Base-by-base conservation (phyloP, 768 basidiomycete genomes). In the Mycena vitilis region DNA sequence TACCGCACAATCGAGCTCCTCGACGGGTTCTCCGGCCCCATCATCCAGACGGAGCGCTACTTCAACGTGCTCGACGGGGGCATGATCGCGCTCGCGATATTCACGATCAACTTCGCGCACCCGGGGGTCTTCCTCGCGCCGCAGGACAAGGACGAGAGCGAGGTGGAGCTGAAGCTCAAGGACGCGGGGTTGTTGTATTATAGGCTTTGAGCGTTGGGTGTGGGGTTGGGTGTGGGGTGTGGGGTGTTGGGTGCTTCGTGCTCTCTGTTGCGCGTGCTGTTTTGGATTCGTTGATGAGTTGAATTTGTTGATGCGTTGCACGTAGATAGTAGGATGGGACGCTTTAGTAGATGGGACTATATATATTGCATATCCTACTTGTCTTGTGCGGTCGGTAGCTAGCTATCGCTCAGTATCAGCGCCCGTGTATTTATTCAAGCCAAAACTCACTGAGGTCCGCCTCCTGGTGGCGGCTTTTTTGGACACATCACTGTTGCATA, bases 111-210 rank as follows among this genome's bases (percentile, higher is more conserved):
- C 38, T 5, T 69, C 40, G 68, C n/a, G 44, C 63, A 69, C 40
- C 68, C 68, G 23, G 68, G 68, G 8, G 12, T 65, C 2, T 69
- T 37, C 22, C 25, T 69, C 40, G 52, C 25, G 18, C 42, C 53
- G 16, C 38, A 45, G 25, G 57, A 57, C 25, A 63, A 53, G 59
- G 45, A n/a, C 56, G 57, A 64, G 12, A 65, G 51, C 45, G 63
- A 69, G 5, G 40, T 69, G 6, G 68, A 69, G 45, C n/a, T 55
- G 52, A 25, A 45, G 45, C 30, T 69, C 8, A 69, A 69, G 53
- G 68, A 64, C 37, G 68, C 68, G 15, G 68, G 68, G 22, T 18
- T 69, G 52, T 25, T 64, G 34, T 69, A 69, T n/a, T 61, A 69
- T 18, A 10, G 68, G 38, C 49, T 69, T 2, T 69, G 44, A 63